phyloP scores from a whole-genome alignment of 2,329 filamentous ascomycete species.

The Nemania sp. region DNA sequence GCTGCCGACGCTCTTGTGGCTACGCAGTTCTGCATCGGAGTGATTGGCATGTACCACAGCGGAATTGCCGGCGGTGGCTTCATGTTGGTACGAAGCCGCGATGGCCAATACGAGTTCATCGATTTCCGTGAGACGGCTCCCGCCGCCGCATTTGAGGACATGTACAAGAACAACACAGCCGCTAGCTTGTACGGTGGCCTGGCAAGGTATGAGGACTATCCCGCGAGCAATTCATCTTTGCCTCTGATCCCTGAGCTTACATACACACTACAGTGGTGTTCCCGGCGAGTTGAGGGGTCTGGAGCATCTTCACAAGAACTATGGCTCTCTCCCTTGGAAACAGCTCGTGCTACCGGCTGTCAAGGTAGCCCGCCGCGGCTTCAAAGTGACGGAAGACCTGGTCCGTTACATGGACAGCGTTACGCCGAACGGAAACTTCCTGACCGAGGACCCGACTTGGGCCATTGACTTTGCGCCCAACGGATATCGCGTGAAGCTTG shows the following conservation, averaged over 20 bases:
- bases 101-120: slow-evolving; percentile 80
- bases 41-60: slow-evolving; percentile 76
- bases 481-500: slow-evolving; percentile 40
- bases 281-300: slow-evolving; percentile 75
- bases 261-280: slow-evolving; percentile 55
- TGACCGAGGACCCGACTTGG: slow-evolving; percentile 74
- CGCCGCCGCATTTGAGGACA: slow-evolving; percentile 75
- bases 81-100: slow-evolving; percentile 73
- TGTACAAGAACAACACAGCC: slow-evolving; percentile 73
- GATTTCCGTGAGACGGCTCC: slow-evolving; percentile 88
- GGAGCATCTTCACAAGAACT: slow-evolving; percentile 72
- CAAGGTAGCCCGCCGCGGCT: slow-evolving; percentile 72
- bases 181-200: slow-evolving; percentile 71
- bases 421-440: slow-evolving; percentile 59
- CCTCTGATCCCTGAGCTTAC: slow-evolving; percentile 1
- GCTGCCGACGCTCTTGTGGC: slow-evolving; percentile 77
- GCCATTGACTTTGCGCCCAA: slow-evolving; percentile 76
- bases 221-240: not conserved
- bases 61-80: slow-evolving; percentile 93
- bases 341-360: slow-evolving; percentile 72
- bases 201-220: slow-evolving; percentile 63
- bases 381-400: slow-evolving; percentile 69
- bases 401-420: slow-evolving; percentile 67
- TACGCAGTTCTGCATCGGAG: slow-evolving; percentile 75
- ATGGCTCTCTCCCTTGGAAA: slow-evolving; percentile 67